Evolutionary conservation across 2,329 filamentous ascomycete genomes (phyloP), one percentile per base, ranked within the genome.

Genomic region (Intubia oerlemansii): DNA sequence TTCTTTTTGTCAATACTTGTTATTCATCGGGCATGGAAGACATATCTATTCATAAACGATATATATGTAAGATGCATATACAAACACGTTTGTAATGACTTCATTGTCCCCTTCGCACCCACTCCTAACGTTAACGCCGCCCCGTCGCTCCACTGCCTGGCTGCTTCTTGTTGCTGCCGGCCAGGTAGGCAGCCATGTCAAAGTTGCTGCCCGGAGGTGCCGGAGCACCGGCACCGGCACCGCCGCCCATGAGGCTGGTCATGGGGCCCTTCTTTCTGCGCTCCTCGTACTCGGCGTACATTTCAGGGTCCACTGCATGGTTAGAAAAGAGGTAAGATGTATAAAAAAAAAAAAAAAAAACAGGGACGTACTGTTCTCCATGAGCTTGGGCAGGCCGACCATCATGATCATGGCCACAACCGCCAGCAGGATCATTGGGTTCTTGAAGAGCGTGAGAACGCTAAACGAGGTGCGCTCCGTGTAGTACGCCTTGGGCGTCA

Each of bases 351-450:
- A 33, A 10, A 23, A 17, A 21, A 22, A 7, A 8, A 25, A 30
- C 18, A 30, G 19, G 21, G 6, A 65, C 80, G 37, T 67, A 93
- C 84, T 92, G 47, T 88, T 93, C 29, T 95, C 84, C 56, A 95
- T 71, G 32, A 98, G 51, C 51, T 93, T 88, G 10, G 88, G 88
- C 77, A 95, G 80, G 39, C 84, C 84, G 42, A 95, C 63, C 37
- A 92, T 82, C 39, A 93, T 57, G 5, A 56, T 72, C 57, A 93
- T 68, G 36, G 74, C 81, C 22, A 88, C 70, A 19, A 91, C 52
- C 5, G 76, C 82, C 57, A 98, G 75, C 35, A 98, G 62, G 38
- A 95, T 93, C 82, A 95, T 95, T 4, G 88, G 88, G 46, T 80
- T 92, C 58, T 88, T 88, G 42, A 93, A 59, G 32, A 93, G 71